phyloP scores from a whole-genome alignment of 495 filamentous ascomycete genomes.

The Penicillium macrosclerotiorum region DNA sequence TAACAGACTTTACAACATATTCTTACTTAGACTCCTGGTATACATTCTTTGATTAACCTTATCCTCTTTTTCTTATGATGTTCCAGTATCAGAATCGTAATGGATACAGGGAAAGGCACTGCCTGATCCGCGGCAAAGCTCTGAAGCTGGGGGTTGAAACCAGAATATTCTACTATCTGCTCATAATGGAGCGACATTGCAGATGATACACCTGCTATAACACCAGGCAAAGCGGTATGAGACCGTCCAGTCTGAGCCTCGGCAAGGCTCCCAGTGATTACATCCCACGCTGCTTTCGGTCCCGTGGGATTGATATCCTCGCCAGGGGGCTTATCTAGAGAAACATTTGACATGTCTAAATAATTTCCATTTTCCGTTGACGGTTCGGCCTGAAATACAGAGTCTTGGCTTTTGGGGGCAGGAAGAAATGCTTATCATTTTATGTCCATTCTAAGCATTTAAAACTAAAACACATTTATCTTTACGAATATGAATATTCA shows the following conservation, averaged over 20 bases:
- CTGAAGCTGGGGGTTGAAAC: constrained; percentile 8
- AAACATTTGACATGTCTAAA: not conserved
- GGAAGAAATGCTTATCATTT: too few species aligned
- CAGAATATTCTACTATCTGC: constrained; percentile 7
- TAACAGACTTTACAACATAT: not conserved
- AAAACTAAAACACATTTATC: too few species aligned
- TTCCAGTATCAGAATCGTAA: not conserved
- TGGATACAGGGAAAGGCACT: not conserved
- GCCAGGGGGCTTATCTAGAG: not conserved
- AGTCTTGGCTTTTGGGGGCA: too few species aligned
- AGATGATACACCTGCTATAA: not conserved
- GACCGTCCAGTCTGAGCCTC: not conserved
- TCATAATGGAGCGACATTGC: constrained; percentile 4
- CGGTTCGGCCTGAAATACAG: too few species aligned
- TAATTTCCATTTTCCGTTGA: not conserved
- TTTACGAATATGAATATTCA: too few species aligned
- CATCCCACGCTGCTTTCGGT: constrained; percentile 1
- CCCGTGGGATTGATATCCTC: not conserved
- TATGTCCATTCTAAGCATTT: too few species aligned
- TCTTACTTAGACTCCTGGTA: not conserved
- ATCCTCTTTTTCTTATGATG: not conserved
- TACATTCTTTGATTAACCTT: not conserved
- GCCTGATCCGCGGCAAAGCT: not conserved
- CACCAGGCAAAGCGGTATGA: not conserved
- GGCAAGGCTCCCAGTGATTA: not conserved